Evolutionary conservation across 2,329 filamentous ascomycete genomes (phyloP), one percentile per base, ranked within the genome.

Genomic region (Grosmannia huntii): DNA sequence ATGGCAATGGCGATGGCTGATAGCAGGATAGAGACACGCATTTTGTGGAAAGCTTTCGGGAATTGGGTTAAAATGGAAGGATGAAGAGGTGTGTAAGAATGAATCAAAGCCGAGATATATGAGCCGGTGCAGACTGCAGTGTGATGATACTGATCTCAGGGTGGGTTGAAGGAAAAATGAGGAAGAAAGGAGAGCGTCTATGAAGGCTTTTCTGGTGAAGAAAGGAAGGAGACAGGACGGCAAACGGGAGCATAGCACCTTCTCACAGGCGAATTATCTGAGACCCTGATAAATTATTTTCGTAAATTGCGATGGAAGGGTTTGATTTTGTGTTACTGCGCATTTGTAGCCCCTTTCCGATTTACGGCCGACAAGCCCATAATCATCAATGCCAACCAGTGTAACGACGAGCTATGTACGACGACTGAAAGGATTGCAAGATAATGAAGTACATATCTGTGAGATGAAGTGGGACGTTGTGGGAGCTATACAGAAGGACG

Each of bases 1-100:
- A 49, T 51, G 23, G 54, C 51, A 27, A 59, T 60, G 11, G 50
- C 48, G n/a, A 55, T 46, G 3, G 27, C 38, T 2, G 57, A 36
- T n/a, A 63, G 38, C 7, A 60, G 53, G 33, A 54, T 21, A 14
- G 60, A 63, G 55, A 28, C 46, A 23, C 59, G 60, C 62, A 62
- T 63, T 19, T 28, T 56, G 38, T 48, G n/a, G 19, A 3, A 21
- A 16, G n/a, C 25, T 57, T 44, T n/a, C 5, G 28, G 28, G 23
- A 12, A n/a, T 14, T 12, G 28, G 9, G 3, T n/a, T 19, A 10
- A 25, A 33, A 10, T 21, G 7, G 19, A n/a, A 44, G 3, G 41
- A 44, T 9, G 19, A 9, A 41, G 5, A 16, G 4, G 19, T 16
- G 4, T n/a, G 7, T 21, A 19, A 44, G 21, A 21, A 44, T 41